Percentiles rank a stretch among this genome's conserved stretches.
Evolutionary conservation across 768 basidiomycete species (phyloP).

Genomic region (Calocybe gangraenosa): DNA sequence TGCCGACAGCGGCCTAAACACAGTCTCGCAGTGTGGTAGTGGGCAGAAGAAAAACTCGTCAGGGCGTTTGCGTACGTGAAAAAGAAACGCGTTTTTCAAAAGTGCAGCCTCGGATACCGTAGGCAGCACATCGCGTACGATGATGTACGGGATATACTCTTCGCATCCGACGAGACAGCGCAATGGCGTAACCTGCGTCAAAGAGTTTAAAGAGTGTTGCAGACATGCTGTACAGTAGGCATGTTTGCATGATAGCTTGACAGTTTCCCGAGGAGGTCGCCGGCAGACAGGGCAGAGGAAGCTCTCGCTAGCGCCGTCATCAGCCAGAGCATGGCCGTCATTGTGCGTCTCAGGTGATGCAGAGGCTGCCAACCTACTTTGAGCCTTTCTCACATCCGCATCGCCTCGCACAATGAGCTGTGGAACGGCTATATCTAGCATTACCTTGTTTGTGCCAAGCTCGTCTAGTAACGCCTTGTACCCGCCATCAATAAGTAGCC

Average conservation of each 20-base stretch:
- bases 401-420: conserved; percentile 41
- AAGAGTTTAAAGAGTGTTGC: conserved; percentile 34
- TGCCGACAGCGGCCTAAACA: conserved; percentile 30
- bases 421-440: conserved; percentile 36
- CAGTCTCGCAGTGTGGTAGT: conserved; percentile 42
- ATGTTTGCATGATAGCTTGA: conserved; percentile 45
- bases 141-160: conserved; percentile 31
- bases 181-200: conserved; percentile 24
- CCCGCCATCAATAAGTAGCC: conserved; percentile 35
- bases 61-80: conserved; percentile 35
- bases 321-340: background rate
- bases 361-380: background rate
- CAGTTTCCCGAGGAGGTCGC: conserved; percentile 25
- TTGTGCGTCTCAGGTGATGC: background rate
- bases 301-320: background rate
- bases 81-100: conserved; percentile 36
- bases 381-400: conserved; percentile 18
- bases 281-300: conserved; percentile 38
- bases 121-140: conserved; percentile 35
- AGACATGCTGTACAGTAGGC: conserved; percentile 49
- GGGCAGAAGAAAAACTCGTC: conserved; percentile 53
- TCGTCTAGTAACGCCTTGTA: conserved; percentile 32
- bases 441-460: conserved; percentile 37
- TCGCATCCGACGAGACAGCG: conserved; percentile 34
- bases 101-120: conserved; percentile 34